phyloP scores from a whole-genome alignment of 139 green algal genomes.

The Chlamydomonas sphaeroides region DNA sequence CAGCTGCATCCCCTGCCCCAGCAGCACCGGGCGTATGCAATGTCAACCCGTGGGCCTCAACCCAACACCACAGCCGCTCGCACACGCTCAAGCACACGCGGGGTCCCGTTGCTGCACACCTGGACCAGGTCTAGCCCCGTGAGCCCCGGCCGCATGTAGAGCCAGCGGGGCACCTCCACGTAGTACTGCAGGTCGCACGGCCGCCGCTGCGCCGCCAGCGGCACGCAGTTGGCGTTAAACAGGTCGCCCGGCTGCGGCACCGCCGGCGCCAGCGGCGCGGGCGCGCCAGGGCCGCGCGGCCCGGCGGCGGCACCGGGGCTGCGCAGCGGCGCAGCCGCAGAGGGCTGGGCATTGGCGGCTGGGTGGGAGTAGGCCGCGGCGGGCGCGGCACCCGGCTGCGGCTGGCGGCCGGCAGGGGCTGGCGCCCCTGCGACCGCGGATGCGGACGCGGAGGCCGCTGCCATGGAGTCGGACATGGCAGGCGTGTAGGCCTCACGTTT shows the following conservation, averaged over 20 bases:
- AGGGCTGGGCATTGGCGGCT: not conserved
- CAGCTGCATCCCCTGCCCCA: not conserved
- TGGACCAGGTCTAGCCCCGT: constrained; percentile 43
- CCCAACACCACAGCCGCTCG: not conserved
- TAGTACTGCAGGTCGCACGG: constrained; percentile 8
- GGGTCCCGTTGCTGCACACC: not conserved
- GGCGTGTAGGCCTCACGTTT: constrained; percentile 39
- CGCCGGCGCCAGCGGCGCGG: not conserved
- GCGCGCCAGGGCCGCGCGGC: too few relatives aligned
- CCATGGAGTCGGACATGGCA: constrained; percentile 30
- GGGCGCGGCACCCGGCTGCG: not conserved
- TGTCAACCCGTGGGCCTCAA: not conserved
- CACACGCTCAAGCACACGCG: not conserved
- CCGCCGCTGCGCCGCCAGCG: not conserved
- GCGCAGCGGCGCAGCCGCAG: too few relatives aligned
- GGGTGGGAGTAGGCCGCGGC: not conserved
- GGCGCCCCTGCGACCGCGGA: not conserved
- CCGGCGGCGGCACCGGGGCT: not conserved
- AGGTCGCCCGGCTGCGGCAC: constrained; percentile 38
- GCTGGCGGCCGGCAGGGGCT: not conserved
- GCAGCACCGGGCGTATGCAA: not conserved
- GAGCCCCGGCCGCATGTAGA: constrained; percentile 33
- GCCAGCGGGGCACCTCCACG: constrained; percentile 26
- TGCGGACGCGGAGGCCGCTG: too few relatives aligned
- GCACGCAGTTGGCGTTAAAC: constrained; percentile 21